Evolutionary conservation across 192 early-diverging fungal genomes (phyloP).

Genomic region (Ambispora gerdemannii): DNA sequence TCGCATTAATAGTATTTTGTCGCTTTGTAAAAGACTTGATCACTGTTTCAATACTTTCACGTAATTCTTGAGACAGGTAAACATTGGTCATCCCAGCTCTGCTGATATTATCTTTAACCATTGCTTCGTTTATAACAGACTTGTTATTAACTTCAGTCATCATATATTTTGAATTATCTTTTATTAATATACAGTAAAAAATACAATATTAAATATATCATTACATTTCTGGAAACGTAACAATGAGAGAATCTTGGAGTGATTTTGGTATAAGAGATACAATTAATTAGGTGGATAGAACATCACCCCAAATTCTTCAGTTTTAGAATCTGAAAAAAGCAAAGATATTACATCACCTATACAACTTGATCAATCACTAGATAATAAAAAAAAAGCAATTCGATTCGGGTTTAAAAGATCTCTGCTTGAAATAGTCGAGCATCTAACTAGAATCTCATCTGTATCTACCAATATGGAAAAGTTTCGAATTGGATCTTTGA

Average conservation of each 20-base stretch:
- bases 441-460: slow-evolving; percentile 12
- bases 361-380: background rate
- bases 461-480: slow-evolving; percentile 5
- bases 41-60: background rate
- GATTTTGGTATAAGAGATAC: background rate
- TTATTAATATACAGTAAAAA: slow-evolving; percentile 3
- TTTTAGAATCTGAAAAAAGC: too few relatives aligned
- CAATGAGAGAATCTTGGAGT: background rate
- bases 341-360: too few relatives aligned
- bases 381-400: slow-evolving; percentile 5
- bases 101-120: too few relatives aligned
- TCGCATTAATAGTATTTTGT: background rate
- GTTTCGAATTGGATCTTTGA: slow-evolving; percentile 6
- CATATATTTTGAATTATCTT: background rate
- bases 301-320: too few relatives aligned
- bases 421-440: background rate
- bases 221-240: background rate
- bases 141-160: slow-evolving; percentile 1
- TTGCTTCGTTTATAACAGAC: background rate
- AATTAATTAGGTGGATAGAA: slow-evolving; percentile 2
- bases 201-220: background rate
- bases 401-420: background rate
- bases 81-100: too few relatives aligned
- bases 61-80: slow-evolving; percentile 4
- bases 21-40: background rate